Evolutionary conservation across 78 protist genomes (phyloP).

Genomic region (Dictyostelium brefeldianum): DNA sequence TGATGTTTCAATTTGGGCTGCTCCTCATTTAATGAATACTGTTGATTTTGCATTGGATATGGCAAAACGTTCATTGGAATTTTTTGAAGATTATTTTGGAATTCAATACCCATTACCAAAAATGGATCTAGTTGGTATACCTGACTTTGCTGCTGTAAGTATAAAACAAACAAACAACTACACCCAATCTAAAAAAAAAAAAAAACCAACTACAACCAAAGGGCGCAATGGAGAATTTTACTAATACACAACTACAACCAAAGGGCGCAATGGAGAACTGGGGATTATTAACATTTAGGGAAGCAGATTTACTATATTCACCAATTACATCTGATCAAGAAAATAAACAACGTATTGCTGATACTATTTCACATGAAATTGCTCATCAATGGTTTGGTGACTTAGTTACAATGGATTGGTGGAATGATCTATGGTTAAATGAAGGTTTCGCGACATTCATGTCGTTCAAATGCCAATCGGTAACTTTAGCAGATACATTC

Average conservation of each 20-base stretch:
- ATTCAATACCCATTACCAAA: conserved; percentile 92
- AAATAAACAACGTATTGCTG: conserved; percentile 51
- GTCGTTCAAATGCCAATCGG: conserved; percentile 78
- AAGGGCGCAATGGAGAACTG: conserved; percentile 95
- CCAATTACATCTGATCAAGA: conserved; percentile 8
- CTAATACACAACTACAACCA: not conserved
- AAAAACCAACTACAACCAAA: too few relatives aligned
- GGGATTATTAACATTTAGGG: conserved; percentile 92
- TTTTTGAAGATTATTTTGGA: conserved; percentile 81
- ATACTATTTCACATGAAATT: conserved; percentile 72
- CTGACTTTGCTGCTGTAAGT: conserved; percentile 75
- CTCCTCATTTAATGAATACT: conserved; percentile 36
- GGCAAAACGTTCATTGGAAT: conserved; percentile 19
- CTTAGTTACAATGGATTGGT: conserved; percentile 97
- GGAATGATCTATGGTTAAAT: conserved; percentile 96
- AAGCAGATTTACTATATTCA: conserved; percentile 78
- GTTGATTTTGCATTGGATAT: conserved; percentile 89
- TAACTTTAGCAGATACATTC: not conserved
- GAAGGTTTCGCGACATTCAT: conserved; percentile 94
- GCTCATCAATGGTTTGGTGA: conserved; percentile 98
- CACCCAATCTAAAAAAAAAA: too few relatives aligned
- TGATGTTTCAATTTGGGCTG: conserved; percentile 86
- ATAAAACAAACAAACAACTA: too few relatives aligned
- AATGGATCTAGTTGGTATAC: conserved; percentile 90
- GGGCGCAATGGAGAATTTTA: not conserved